A percentile compares a stretch with the other conserved stretches of the same genome.
These are phyloP conservation scores for Pulveroboletus sp. DNA, from an alignment of 768 basidiomycete genomes.

Conservation along the genomic window DNA sequence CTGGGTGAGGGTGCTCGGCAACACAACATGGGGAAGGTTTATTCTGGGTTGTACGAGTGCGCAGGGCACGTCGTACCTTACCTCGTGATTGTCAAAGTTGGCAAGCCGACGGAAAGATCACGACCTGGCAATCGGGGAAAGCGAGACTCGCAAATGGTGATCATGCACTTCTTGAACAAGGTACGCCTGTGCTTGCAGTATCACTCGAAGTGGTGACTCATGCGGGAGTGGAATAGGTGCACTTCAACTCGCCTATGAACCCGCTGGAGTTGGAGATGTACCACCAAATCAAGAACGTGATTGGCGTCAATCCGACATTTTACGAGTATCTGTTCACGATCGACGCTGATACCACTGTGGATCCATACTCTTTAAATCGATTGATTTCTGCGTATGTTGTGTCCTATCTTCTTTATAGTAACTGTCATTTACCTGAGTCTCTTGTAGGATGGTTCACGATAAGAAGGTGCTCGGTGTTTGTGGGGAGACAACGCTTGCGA, in stretches of 20 bases:
- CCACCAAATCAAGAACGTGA: constrained; percentile 99
- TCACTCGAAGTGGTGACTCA: not conserved
- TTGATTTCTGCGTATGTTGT: constrained; percentile 84
- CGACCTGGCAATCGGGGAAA: constrained; percentile 98
- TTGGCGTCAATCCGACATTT: constrained; percentile 97
- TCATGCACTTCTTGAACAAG: constrained; percentile 99
- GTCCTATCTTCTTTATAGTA: not conserved
- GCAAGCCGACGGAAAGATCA: constrained; percentile 89
- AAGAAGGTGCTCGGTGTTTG: constrained; percentile 91
- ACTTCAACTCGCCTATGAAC: constrained; percentile 95
- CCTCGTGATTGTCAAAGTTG: constrained; percentile 86
- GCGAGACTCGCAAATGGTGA: constrained; percentile 92
- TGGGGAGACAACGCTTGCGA: constrained; percentile 90
- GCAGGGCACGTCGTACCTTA: constrained; percentile 96
- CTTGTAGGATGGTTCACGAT: constrained; percentile 88
- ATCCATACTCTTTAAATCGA: constrained; percentile 81
- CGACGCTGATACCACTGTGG: constrained; percentile 93
- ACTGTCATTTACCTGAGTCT: not conserved
- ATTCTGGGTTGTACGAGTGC: constrained; percentile 92
- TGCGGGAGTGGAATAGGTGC: constrained; percentile 53
- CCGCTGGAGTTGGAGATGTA: constrained; percentile 97
- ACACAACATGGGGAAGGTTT: constrained; percentile 98
- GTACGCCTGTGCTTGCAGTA: constrained; percentile 32
- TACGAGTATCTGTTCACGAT: constrained; percentile 95
- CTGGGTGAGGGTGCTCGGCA: constrained; percentile 94